These are phyloP conservation scores for Penicillium diatomitis DNA, from an alignment of 495 filamentous ascomycete genomes.

Conservation along the genomic window DNA sequence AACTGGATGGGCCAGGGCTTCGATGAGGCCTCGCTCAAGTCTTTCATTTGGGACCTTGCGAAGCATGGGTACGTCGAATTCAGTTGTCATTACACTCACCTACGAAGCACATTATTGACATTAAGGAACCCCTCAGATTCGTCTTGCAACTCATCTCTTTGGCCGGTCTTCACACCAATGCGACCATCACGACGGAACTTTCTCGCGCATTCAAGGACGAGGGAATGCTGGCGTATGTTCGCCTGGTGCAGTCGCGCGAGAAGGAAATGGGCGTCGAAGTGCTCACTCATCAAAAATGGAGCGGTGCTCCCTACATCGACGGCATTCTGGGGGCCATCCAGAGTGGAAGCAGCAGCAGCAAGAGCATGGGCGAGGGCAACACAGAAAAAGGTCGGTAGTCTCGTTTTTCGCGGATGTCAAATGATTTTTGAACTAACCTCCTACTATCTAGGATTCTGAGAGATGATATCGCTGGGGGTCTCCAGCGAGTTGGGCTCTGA, in stretches of 20 bases:
- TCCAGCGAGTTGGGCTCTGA: background rate
- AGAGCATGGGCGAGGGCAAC: conserved; percentile 77
- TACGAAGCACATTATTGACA: background rate
- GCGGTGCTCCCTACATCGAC: conserved; percentile 85
- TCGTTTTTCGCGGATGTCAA: background rate
- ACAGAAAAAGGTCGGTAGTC: conserved; percentile 49
- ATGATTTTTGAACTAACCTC: background rate
- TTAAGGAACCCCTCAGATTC: conserved; percentile 42
- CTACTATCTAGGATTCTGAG: conserved; percentile 11
- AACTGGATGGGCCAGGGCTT: conserved; percentile 98
- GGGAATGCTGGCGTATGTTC: conserved; percentile 93
- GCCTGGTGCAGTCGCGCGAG: conserved; percentile 77
- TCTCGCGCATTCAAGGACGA: conserved; percentile 74
- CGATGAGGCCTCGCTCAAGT: conserved; percentile 63
- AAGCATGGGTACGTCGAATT: conserved; percentile 57
- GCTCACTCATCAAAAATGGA: conserved; percentile 97
- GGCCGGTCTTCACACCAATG: conserved; percentile 82
- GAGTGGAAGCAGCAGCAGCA: conserved; percentile 75
- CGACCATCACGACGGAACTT: conserved; percentile 78
- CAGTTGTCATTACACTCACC: no score
- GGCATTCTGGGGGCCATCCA: conserved; percentile 87
- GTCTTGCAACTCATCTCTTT: conserved; percentile 88
- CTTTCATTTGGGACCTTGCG: conserved; percentile 93
- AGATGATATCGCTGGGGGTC: background rate
- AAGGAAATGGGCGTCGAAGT: conserved; percentile 92